These are phyloP conservation scores for Myxozyma mucilagina DNA, from an alignment of 805 yeast species.

Conservation along the genomic window DNA sequence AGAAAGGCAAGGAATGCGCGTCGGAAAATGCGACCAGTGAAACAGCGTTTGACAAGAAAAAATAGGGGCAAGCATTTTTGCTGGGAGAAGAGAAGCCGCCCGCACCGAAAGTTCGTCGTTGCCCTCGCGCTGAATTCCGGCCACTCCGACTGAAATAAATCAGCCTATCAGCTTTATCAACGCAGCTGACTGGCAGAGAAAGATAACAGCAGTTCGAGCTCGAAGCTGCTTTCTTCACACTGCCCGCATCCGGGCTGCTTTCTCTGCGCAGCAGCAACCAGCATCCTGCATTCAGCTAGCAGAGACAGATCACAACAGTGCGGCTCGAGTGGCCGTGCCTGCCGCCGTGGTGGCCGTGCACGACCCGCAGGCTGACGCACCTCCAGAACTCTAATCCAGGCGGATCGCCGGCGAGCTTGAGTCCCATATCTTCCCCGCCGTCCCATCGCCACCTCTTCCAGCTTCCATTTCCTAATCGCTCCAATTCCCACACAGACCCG, in stretches of 20 bases:
- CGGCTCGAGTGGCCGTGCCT: constrained; percentile 1
- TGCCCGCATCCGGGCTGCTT: background rate
- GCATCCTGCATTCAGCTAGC: background rate
- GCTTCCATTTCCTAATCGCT: background rate
- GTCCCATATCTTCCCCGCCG: constrained; percentile 13
- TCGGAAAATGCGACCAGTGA: too few relatives aligned
- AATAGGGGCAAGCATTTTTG: too few relatives aligned
- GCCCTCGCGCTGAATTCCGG: too few relatives aligned
- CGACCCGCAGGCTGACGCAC: background rate
- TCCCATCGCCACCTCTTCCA: background rate
- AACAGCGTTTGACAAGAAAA: too few relatives aligned
- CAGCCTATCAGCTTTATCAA: too few relatives aligned
- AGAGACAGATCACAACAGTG: constrained; percentile 5
- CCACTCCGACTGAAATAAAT: too few relatives aligned
- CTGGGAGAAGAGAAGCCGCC: too few relatives aligned
- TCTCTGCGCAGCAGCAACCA: background rate
- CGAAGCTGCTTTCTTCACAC: background rate
- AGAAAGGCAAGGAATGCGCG: too few relatives aligned
- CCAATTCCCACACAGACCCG: background rate
- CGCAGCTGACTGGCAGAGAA: too few relatives aligned
- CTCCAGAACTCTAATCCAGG: background rate
- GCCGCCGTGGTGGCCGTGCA: background rate
- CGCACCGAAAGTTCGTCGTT: too few relatives aligned
- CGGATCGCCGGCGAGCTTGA: constrained; percentile 7
- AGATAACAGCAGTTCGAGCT: too few relatives aligned